Percentiles rank a stretch among this genome's conserved stretches.
Conservation (phyloP, 2,329 filamentous ascomycete genomes). For the Botryotinia globosa region DNA sequence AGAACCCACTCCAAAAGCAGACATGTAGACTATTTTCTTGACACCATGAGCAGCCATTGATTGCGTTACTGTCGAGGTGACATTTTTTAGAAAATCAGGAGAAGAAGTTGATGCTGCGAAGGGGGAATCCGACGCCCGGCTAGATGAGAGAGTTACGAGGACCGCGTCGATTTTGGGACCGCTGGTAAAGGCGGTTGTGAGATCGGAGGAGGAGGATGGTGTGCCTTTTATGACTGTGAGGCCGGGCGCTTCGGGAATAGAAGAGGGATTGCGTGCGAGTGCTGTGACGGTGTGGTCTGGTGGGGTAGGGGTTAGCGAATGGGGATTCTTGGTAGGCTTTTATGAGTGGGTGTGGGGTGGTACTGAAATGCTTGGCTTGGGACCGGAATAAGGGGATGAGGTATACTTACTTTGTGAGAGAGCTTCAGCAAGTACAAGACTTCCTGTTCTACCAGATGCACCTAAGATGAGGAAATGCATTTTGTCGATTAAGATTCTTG, state of each 20-base stretch:
- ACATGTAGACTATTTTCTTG: slow-evolving; percentile 49
- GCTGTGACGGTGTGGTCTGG: slow-evolving; percentile 46
- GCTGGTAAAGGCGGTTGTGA: slow-evolving; percentile 25
- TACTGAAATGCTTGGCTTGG: background rate
- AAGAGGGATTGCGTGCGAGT: slow-evolving; percentile 44
- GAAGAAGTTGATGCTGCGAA: slow-evolving; percentile 41
- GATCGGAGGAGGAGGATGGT: background rate
- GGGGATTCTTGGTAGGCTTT: background rate
- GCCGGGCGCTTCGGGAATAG: slow-evolving; percentile 35
- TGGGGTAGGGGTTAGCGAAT: slow-evolving; percentile 13
- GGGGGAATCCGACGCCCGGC: slow-evolving; percentile 46
- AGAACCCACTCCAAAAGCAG: slow-evolving; percentile 48
- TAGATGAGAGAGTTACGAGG: slow-evolving; percentile 49
- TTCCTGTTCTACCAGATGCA: slow-evolving; percentile 48
- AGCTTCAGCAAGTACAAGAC: slow-evolving; percentile 43
- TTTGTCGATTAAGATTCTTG: background rate
- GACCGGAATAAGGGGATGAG: background rate
- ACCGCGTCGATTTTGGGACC: slow-evolving; percentile 40
- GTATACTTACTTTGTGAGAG: slow-evolving; percentile 32
- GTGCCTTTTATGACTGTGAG: slow-evolving; percentile 43
- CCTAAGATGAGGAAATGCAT: slow-evolving; percentile 48
- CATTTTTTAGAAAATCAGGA: slow-evolving; percentile 10
- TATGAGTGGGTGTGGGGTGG: background rate
- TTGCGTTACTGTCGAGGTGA: slow-evolving; percentile 18
- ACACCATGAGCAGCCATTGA: slow-evolving; percentile 41